These are phyloP conservation scores for Phaeodactylum tricornutum DNA, from an alignment of 108 stramenopile species.

Conservation along the genomic window DNA sequence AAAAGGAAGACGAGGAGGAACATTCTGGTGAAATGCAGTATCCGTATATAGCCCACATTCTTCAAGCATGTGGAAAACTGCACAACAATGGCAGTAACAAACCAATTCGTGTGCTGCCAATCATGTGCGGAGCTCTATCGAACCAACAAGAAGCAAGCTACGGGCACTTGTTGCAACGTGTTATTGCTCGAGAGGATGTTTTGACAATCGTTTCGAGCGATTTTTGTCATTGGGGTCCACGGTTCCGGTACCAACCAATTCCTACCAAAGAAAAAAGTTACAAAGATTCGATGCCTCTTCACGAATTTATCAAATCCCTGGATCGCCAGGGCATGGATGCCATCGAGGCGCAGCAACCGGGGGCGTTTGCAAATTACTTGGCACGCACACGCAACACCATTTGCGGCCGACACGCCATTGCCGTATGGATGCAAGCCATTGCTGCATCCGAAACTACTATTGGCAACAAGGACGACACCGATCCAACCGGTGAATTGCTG, in stretches of 20 bases:
- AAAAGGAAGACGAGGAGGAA: slow-evolving; percentile 54
- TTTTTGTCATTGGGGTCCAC: slow-evolving; percentile 72
- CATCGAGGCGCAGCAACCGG: slow-evolving; percentile 64
- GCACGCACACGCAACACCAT: slow-evolving; percentile 69
- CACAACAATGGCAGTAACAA: no score
- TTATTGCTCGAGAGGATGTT: slow-evolving; percentile 39
- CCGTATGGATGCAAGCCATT: slow-evolving; percentile 62
- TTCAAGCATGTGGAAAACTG: slow-evolving; percentile 5
- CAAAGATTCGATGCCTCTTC: slow-evolving; percentile 21
- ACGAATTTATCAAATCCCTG: slow-evolving; percentile 47
- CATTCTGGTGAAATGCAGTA: slow-evolving; percentile 88
- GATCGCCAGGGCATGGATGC: slow-evolving; percentile 70
- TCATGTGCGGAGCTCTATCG: slow-evolving; percentile 68
- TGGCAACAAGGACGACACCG: slow-evolving; percentile 6
- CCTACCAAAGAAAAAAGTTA: not conserved
- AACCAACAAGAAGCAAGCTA: slow-evolving; percentile 29
- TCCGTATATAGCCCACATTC: slow-evolving; percentile 64
- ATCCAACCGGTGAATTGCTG: slow-evolving; percentile 14
- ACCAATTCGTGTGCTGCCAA: slow-evolving; percentile 57
- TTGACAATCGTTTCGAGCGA: slow-evolving; percentile 64
- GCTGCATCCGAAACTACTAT: slow-evolving; percentile 5
- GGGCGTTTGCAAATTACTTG: slow-evolving; percentile 79
- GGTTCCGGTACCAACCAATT: slow-evolving; percentile 35
- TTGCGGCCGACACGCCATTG: slow-evolving; percentile 76
- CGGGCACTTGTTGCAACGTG: slow-evolving; percentile 45